Percentiles rank a stretch among this genome's conserved stretches.
phyloP scores from a whole-genome alignment of 805 yeast species.

The Barnettozyma wickerhamii region DNA sequence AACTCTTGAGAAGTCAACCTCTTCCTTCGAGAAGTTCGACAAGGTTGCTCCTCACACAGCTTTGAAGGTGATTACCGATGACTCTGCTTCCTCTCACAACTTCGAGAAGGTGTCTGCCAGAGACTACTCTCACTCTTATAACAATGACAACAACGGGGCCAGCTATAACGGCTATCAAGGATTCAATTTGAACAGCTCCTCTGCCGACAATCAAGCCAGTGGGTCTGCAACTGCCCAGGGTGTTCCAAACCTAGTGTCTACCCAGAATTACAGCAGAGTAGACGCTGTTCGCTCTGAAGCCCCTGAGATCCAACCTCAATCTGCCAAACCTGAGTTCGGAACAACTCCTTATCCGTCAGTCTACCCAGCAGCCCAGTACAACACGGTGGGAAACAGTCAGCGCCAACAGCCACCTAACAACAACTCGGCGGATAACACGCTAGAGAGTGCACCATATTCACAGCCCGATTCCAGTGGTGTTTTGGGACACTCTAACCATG shows the following conservation, averaged over 20 bases:
- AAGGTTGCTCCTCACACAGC: constrained; percentile 10
- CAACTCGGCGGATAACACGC: background rate
- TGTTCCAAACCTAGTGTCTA: constrained; percentile 23
- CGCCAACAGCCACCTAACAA: background rate
- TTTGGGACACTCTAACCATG: constrained; percentile 10
- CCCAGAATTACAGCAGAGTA: constrained; percentile 20
- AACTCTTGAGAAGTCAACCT: constrained; percentile 2
- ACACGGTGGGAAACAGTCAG: background rate
- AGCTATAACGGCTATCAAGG: constrained; percentile 12
- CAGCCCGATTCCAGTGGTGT: constrained; percentile 4
- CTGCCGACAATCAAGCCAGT: constrained; percentile 1
- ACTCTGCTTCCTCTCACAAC: constrained; percentile 20
- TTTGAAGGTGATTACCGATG: constrained; percentile 22
- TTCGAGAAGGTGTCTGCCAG: constrained; percentile 21
- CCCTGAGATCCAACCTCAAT: constrained; percentile 19
- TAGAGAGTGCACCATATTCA: background rate
- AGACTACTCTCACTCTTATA: constrained; percentile 20
- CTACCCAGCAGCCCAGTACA: constrained; percentile 18
- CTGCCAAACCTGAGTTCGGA: constrained; percentile 23
- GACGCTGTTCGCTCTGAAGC: constrained; percentile 23
- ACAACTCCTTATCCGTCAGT: constrained; percentile 14
- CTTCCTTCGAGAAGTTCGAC: constrained; percentile 15
- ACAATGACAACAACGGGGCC: constrained; percentile 4
- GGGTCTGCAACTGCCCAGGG: constrained; percentile 15
- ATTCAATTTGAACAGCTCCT: constrained; percentile 8